Percentiles rank a stretch among this genome's conserved stretches.
Evolutionary conservation across 139 green algal species (phyloP).

Genomic region (Zygnema cylindricum): DNA sequence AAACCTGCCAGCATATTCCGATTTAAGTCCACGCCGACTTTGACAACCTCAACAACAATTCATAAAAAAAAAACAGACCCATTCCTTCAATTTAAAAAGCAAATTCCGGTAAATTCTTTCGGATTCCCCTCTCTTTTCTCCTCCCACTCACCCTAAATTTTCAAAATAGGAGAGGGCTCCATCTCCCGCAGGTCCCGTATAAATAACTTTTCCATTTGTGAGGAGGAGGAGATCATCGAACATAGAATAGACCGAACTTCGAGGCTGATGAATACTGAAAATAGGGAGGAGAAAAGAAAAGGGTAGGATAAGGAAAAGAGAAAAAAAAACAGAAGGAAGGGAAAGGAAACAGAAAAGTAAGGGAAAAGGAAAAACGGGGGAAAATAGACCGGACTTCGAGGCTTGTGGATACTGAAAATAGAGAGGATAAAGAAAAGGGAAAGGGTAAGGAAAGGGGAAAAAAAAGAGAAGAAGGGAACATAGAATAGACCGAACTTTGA

Average conservation of each 20-base stretch:
- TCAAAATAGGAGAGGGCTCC: slow-evolving; percentile 75
- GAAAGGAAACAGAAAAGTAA: not conserved
- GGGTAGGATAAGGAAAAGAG: not conserved
- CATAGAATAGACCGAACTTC: slow-evolving; percentile 80
- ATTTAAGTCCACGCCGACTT: no score
- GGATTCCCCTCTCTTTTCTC: no score
- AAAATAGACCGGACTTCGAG: slow-evolving; percentile 77
- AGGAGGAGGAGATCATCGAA: slow-evolving; percentile 94
- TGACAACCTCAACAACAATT: no score
- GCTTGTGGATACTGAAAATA: slow-evolving; percentile 67
- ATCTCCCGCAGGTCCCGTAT: slow-evolving; percentile 27
- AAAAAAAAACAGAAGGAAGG: not conserved
- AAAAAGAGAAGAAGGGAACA: not conserved
- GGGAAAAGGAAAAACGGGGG: not conserved
- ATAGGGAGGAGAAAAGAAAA: not conserved
- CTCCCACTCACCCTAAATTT: slow-evolving; percentile 65
- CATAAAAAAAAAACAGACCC: no score
- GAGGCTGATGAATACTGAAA: slow-evolving; percentile 66
- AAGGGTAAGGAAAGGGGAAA: not conserved
- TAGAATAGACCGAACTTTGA: no score
- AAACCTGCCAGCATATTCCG: no score
- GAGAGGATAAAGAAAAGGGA: not conserved
- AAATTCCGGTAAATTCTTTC: no score
- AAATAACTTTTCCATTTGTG: slow-evolving; percentile 51
- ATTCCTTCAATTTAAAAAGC: no score